Evolutionary conservation across 495 filamentous ascomycete species (phyloP), one percentile per base, ranked within the genome.

Genomic region (Penicillium goetzii): DNA sequence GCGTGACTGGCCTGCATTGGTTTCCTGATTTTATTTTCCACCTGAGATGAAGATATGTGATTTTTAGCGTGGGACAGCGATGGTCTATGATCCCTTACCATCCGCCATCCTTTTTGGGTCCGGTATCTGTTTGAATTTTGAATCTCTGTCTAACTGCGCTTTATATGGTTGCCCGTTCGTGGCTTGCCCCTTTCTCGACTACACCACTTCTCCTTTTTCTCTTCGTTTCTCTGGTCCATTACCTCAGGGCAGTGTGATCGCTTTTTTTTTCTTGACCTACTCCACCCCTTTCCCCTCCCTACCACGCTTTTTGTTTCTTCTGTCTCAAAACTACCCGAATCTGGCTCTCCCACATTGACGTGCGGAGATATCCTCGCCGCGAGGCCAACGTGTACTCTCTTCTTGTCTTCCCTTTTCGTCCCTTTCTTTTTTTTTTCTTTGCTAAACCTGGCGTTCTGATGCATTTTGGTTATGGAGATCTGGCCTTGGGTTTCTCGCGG

Each of bases 41-140:
- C 66, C 70, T 68, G 71, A 71, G 64, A 81, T 78, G 78, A 80
- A 78, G 74, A 79, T 73, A 80, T 76, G 76, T 74, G 64, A 69
- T 69, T 71, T 71, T 72, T 72, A 78, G 77, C 74, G 75, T 68
- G 71, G 70, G 70, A 67, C 57, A 61, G 66, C 67, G 69, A 66
- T 72, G 67, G 66, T 66, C 66, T 68, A 64, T 75, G 65, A 59
- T 70, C 58, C 68, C 68, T 72, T 68, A 61, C 68, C 58, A 68
- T 67, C 65, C 63, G 58, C 47, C 52, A 64, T 60, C 61, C 61
- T 56, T 56, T 64, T 64, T 65, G 47, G 58, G 53, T 63, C 59
- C 33, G 64, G 59, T 68, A 60, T 60, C 32, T 68, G 38, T 57
- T 65, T 63, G 59, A 14, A 58, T 65, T 60, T 65, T 53, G 49